Base-by-base conservation (phyloP, 129 eudicot species). In the Logfia minima region DNA sequence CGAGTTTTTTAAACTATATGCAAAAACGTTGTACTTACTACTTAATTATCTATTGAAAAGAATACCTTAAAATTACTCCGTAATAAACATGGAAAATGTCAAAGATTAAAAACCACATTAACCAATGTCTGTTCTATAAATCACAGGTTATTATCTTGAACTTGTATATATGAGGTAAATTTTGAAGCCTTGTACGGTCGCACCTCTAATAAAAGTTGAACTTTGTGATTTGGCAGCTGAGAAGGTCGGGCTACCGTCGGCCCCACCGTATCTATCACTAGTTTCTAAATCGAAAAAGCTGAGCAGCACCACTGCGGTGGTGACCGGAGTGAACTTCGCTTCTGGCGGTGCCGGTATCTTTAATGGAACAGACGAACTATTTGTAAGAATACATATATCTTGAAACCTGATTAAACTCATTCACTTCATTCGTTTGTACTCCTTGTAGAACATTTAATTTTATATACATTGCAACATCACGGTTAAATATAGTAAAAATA, bases 301-400 rank as follows among this genome's bases (percentile, higher is more conserved):
- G 68, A 75, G 75, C 39, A 86, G 85, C 61, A 68, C 77, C 14
- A 76, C 65, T 61, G 71, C 75, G 7, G 83, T 88, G 61, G 80
- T 79, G 2, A 79, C 84, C 63, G 97, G 97, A 35, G 86, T 87
- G 29, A 91, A 86, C 84, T 91, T 91, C 68, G 97, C 97, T 51
- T 91, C 97, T 0, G 94, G 92, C 11, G 97, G 94, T 22, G 91
- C 97, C n/a, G 94, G 92, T 13, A 84, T 91, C 80, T 88, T 88
- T 61, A 82, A 88, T 13, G 88, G 87, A 82, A 84, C 92, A 4
- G 86, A 85, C 64, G 87, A 86, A 72, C 71, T 63, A 43, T 83
- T 55, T 62, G 93, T 88, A 77, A 88, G 90, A 31, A 19, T 31
- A 62, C 21, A 19, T 66, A 13, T n/a, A 13, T 53, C 55, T 22